Evolutionary conservation across 345 rosid genomes (phyloP), one percentile per base, ranked within the genome.

Genomic region (Pseudoturritis turrita): DNA sequence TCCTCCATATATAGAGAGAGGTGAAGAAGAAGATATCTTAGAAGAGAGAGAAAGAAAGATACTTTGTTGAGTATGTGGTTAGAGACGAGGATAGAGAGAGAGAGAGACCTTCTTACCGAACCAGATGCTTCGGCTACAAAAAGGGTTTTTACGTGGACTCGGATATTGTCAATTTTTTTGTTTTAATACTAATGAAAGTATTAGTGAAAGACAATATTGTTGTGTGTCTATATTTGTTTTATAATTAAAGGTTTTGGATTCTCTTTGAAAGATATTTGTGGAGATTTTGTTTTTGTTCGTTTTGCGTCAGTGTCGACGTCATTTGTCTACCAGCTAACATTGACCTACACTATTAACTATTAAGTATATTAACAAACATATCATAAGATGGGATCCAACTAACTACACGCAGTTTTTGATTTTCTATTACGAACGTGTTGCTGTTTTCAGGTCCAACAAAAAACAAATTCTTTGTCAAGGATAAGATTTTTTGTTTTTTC

Each of bases 71-170:
- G 85, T 85, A 73, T 78, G 82, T 83, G 95, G 90, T 90, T 87
- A 69, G 47, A 45, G 79, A 76, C 19, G 51, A 23, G 12, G 31
- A 21, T 23, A 39, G 52, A 54, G 59, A 68, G 53, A 63, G 47
- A 59, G 59, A 51, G 59, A 59, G 66, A 59, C 83, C 83, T 82
- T 87, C 63, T 8, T 65, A 83, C 84, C 73, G 86, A 75, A 82
- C 86, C 87, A 78, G 62, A 40, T 69, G 88, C 79, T 21, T 81
- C 85, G 96, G 69, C 93, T 87, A 88, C 81, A 78, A 86, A 90
- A 82, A 77, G 74, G 91, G 91, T 69, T 76, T 74, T 85, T 77
- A 65, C 39, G 75, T 75, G 65, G 70, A 62, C 79, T 76, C 52
- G 6, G 65, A 68, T 68, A 40, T 75, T 61, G 61, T 51, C 68